A percentile compares a stretch with the other conserved stretches of the same genome.
Conservation (phyloP, 148 eudicot species). For the Nepenthes mirabilis region DNA sequence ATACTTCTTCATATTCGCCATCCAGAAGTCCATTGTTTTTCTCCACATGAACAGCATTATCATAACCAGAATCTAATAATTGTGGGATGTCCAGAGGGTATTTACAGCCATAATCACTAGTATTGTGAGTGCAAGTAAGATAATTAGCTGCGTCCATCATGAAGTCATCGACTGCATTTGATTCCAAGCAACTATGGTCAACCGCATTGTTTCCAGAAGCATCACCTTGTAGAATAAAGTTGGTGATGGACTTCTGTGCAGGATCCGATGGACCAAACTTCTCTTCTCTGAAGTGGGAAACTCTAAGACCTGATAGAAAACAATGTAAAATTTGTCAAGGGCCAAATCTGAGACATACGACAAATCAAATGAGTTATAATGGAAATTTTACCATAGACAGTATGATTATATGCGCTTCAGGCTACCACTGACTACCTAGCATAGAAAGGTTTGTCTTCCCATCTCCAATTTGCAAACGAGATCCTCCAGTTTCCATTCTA, state of each 20-base stretch:
- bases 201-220: conserved; percentile 17
- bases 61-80: conserved; percentile 18
- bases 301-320: conserved; percentile 56
- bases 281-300: conserved; percentile 79
- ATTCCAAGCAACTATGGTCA: conserved; percentile 14
- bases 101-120: conserved; percentile 8
- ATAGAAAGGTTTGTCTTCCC: too few relatives aligned
- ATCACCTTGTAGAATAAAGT: conserved; percentile 41
- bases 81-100: conserved; percentile 20
- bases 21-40: not conserved
- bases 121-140: conserved; percentile 14
- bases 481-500: too few relatives aligned
- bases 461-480: too few relatives aligned
- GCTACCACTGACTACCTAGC: too few relatives aligned
- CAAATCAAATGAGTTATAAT: too few relatives aligned
- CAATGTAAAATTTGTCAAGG: not conserved
- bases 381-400: too few relatives aligned
- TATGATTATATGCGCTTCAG: too few relatives aligned
- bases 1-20: not conserved
- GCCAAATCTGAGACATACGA: too few relatives aligned
- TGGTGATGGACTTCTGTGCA: conserved; percentile 69
- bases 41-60: not conserved
- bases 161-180: conserved; percentile 17
- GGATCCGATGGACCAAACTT: conserved; percentile 54
- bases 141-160: conserved; percentile 12